phyloP scores from a whole-genome alignment of 352 stramenopile species.

The Phytophthora sojae region DNA sequence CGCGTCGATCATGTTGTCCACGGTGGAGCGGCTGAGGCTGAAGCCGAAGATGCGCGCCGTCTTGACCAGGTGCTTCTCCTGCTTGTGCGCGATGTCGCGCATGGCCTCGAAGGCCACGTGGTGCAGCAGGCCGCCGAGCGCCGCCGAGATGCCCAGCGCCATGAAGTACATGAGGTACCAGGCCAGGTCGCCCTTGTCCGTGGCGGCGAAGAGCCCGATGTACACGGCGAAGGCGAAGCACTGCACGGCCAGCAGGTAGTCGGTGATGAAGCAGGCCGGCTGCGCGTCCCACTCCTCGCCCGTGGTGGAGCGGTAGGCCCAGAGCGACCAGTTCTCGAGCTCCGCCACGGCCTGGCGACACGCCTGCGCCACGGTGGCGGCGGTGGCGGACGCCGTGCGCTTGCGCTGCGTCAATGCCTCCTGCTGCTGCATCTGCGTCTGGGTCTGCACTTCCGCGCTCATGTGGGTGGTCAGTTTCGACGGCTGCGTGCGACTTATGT shows the following conservation, averaged over 20 bases:
- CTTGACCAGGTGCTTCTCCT: slow-evolving; percentile 71
- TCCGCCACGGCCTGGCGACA: slow-evolving; percentile 73
- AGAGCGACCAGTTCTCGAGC: slow-evolving; percentile 83
- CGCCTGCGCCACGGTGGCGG: slow-evolving; percentile 55
- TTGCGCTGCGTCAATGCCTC: slow-evolving; percentile 22
- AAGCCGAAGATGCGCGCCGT: slow-evolving; percentile 81
- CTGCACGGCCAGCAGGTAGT: slow-evolving; percentile 86
- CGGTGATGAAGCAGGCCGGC: slow-evolving; percentile 88
- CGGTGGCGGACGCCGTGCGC: slow-evolving; percentile 29
- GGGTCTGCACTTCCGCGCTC: slow-evolving; percentile 13
- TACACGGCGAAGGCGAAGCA: slow-evolving; percentile 87
- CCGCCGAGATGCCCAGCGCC: slow-evolving; percentile 80
- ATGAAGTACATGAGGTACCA: slow-evolving; percentile 92
- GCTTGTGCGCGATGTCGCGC: slow-evolving; percentile 72
- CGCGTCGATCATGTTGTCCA: slow-evolving; percentile 77
- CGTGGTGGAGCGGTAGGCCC: slow-evolving; percentile 74
- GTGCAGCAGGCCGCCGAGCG: slow-evolving; percentile 80
- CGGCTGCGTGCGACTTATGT: neutral
- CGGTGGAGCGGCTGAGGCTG: slow-evolving; percentile 68
- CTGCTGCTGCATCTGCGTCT: neutral
- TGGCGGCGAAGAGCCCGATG: slow-evolving; percentile 72
- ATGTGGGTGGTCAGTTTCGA: slow-evolving; percentile 7
- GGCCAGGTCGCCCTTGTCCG: slow-evolving; percentile 55
- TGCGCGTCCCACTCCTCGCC: slow-evolving; percentile 89
- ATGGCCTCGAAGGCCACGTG: slow-evolving; percentile 85